These are phyloP conservation scores for Russula dissimulans DNA, from an alignment of 768 basidiomycete species.

Conservation along the genomic window DNA sequence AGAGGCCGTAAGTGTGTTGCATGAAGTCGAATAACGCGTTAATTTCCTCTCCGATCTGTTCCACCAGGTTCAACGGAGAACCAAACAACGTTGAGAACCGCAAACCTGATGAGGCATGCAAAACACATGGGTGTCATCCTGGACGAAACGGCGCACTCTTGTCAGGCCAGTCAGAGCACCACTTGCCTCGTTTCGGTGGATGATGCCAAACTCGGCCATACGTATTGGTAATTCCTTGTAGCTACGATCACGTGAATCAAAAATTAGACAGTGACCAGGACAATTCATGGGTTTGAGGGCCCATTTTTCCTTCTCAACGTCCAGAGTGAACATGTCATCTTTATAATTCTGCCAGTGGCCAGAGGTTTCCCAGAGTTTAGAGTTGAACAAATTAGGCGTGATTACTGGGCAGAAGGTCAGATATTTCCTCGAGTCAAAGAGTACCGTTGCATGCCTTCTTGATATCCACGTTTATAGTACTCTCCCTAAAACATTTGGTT, in stretches of 20 bases:
- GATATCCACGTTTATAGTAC: slow-evolving; percentile 92
- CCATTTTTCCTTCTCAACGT: slow-evolving; percentile 94
- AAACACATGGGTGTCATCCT: slow-evolving; percentile 98
- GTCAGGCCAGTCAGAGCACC: slow-evolving; percentile 91
- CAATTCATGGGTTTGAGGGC: slow-evolving; percentile 99
- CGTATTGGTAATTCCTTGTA: slow-evolving; percentile 95
- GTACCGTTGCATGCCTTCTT: slow-evolving; percentile 55
- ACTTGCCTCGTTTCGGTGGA: slow-evolving; percentile 93
- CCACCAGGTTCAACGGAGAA: neutral
- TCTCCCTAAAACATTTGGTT: slow-evolving; percentile 45
- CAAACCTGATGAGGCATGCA: slow-evolving; percentile 86
- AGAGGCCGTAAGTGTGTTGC: slow-evolving; percentile 84
- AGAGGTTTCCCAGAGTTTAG: slow-evolving; percentile 95
- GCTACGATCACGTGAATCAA: slow-evolving; percentile 86
- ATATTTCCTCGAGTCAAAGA: neutral
- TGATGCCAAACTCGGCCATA: slow-evolving; percentile 97
- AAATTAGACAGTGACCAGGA: slow-evolving; percentile 93
- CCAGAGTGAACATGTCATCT: slow-evolving; percentile 94
- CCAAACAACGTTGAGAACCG: neutral
- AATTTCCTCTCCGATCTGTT: slow-evolving; percentile 81
- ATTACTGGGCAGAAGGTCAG: slow-evolving; percentile 52
- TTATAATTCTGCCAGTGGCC: slow-evolving; percentile 98
- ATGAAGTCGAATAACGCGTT: slow-evolving; percentile 87
- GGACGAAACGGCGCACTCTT: slow-evolving; percentile 88
- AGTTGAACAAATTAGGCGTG: slow-evolving; percentile 95